Conservation (phyloP, 225 moss, liverwort and hornwort species). For the Pseudisothecium myosuroides region DNA sequence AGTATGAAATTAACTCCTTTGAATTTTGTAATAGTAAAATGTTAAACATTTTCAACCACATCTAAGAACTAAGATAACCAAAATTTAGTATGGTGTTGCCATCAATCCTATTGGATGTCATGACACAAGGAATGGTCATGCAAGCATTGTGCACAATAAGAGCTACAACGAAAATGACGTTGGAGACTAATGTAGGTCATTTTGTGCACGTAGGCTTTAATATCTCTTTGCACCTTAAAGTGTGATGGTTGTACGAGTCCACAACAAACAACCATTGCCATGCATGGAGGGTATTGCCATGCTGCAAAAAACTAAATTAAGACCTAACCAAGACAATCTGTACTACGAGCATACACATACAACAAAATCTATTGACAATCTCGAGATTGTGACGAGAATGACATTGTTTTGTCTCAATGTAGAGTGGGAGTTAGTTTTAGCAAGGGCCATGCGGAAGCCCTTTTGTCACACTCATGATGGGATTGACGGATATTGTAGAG, state of each 20-base stretch:
- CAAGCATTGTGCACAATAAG: not conserved
- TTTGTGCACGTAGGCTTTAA: too few species aligned
- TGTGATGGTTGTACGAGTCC: too few species aligned
- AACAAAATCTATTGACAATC: too few species aligned
- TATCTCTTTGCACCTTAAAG: too few species aligned
- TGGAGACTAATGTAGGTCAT: not conserved
- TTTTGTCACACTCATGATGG: too few species aligned
- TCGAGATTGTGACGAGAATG: fast-evolving
- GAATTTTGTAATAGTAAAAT: not conserved
- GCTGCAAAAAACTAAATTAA: fast-evolving
- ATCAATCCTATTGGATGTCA: not conserved
- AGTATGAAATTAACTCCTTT: not conserved
- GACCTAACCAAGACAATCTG: too few species aligned
- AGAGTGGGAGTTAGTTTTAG: fast-evolving
- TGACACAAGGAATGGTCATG: fast-evolving
- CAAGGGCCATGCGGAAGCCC: too few species aligned
- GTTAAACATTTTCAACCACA: not conserved
- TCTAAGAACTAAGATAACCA: not conserved
- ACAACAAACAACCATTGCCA: too few species aligned
- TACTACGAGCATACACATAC: too few species aligned
- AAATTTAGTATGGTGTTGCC: not conserved
- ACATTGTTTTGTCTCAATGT: fast-evolving
- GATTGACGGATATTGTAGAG: fast-evolving
- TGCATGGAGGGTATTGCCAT: fast-evolving
- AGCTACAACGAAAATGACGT: fast-evolving